Evolutionary conservation across 139 green algal genomes (phyloP).

Genomic region (Picochlorum sp.): DNA sequence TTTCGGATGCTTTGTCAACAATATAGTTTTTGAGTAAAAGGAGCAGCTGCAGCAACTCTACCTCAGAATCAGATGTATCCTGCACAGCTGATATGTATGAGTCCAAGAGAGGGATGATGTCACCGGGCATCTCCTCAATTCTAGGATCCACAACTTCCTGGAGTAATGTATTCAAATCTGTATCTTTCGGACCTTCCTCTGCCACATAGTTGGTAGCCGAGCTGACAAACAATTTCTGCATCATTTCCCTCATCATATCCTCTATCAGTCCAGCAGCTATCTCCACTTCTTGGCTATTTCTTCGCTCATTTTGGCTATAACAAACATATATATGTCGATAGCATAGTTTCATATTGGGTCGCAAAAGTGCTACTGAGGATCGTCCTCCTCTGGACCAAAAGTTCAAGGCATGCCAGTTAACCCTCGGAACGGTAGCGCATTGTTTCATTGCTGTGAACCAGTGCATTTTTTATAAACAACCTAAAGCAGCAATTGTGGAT

Average conservation of each 20-base stretch:
- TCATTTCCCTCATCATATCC: neutral
- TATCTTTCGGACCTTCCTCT: neutral
- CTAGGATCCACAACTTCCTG: neutral
- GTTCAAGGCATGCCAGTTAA: no score
- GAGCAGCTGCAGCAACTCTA: constrained; percentile 1
- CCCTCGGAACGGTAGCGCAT: no score
- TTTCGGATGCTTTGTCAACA: neutral
- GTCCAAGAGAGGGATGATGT: constrained; percentile 2
- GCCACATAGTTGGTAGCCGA: neutral
- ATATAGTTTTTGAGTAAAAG: constrained; percentile 7
- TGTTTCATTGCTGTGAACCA: no score
- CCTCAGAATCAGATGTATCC: neutral
- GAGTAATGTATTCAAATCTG: neutral
- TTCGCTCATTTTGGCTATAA: no score
- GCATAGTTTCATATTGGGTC: no score
- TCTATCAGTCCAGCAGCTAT: neutral
- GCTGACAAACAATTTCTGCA: neutral
- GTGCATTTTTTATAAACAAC: no score
- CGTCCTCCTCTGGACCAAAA: no score
- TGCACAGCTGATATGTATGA: neutral
- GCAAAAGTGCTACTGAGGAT: no score
- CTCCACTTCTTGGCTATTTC: no score
- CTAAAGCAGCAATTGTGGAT: no score
- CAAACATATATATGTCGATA: no score
- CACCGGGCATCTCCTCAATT: neutral